Percentiles rank a stretch among this genome's conserved stretches.
Conservation (phyloP, 2,329 filamentous ascomycete genomes). For the Aspergillus pseudoglaucus region DNA sequence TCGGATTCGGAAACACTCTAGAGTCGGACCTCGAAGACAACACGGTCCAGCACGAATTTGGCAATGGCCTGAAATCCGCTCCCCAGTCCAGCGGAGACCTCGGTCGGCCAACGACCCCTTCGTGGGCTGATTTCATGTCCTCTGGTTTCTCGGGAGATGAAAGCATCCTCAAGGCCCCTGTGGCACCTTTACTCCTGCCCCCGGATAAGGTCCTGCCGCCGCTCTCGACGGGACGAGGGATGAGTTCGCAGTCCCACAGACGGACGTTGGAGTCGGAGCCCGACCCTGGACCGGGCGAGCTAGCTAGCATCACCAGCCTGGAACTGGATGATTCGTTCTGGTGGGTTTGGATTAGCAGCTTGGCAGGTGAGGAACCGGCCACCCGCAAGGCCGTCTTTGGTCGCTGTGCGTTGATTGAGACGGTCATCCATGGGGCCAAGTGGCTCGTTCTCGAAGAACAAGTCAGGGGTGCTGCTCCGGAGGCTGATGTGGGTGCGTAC, state of each 20-base stretch:
- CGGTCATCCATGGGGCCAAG: constrained; percentile 67
- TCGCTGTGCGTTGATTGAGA: constrained; percentile 86
- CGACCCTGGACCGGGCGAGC: constrained; percentile 78
- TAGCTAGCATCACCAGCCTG: constrained; percentile 81
- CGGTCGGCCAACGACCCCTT: constrained; percentile 85
- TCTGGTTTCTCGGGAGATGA: constrained; percentile 75
- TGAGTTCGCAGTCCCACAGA: constrained; percentile 79
- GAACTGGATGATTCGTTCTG: constrained; percentile 94
- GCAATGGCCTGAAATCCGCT: constrained; percentile 54
- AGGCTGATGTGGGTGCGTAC: constrained; percentile 77
- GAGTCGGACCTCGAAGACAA: constrained; percentile 64
- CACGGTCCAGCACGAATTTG: constrained; percentile 32
- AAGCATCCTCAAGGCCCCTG: constrained; percentile 54
- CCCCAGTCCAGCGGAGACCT: constrained; percentile 62
- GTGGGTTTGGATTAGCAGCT: constrained; percentile 99
- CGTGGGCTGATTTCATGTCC: constrained; percentile 96
- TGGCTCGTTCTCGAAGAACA: constrained; percentile 98
- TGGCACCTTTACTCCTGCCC: constrained; percentile 67
- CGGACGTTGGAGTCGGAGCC: constrained; percentile 63
- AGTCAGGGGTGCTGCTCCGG: constrained; percentile 82
- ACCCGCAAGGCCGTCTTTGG: constrained; percentile 89
- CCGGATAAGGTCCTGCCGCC: constrained; percentile 88
- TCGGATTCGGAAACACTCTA: constrained; percentile 74
- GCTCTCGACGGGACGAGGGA: constrained; percentile 62
- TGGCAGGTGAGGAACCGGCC: constrained; percentile 81